Evolutionary conservation across 106 monocot species (phyloP).

Genomic region (Dendrobium huoshanense): DNA sequence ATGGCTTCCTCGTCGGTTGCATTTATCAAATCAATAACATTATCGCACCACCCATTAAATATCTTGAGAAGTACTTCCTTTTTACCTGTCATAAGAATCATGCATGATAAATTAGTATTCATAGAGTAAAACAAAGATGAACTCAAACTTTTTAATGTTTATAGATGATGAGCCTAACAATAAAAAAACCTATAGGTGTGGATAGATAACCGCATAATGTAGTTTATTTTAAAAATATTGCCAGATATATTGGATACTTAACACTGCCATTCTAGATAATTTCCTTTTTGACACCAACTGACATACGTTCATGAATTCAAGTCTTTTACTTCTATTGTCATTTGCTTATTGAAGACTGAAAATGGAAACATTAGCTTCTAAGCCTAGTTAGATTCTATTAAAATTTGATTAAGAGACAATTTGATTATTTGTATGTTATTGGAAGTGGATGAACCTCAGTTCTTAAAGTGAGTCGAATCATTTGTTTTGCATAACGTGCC

Average conservation of each 20-base stretch:
- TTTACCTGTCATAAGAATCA: conserved; percentile 49
- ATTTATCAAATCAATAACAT: conserved; percentile 76
- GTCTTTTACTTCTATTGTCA: neutral
- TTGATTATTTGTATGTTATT: no score
- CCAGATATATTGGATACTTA: neutral
- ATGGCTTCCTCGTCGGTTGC: conserved; percentile 90
- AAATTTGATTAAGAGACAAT: no score
- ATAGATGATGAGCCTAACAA: neutral
- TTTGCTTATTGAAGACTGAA: no score
- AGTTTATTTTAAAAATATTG: neutral
- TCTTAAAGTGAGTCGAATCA: no score
- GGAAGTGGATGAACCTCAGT: no score
- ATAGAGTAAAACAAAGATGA: neutral
- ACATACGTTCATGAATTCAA: no score
- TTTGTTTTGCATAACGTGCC: no score
- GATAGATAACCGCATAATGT: neutral
- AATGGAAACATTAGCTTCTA: no score
- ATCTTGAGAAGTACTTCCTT: conserved; percentile 76
- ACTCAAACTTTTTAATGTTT: neutral
- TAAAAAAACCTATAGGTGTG: neutral
- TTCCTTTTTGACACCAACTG: neutral
- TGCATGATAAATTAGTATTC: conserved; percentile 2
- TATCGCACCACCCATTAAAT: conserved; percentile 93
- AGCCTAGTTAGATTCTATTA: no score
- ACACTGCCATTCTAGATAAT: neutral